These are phyloP conservation scores for Begonia fuchsioides DNA, from an alignment of 306 rosid species.

Conservation along the genomic window DNA sequence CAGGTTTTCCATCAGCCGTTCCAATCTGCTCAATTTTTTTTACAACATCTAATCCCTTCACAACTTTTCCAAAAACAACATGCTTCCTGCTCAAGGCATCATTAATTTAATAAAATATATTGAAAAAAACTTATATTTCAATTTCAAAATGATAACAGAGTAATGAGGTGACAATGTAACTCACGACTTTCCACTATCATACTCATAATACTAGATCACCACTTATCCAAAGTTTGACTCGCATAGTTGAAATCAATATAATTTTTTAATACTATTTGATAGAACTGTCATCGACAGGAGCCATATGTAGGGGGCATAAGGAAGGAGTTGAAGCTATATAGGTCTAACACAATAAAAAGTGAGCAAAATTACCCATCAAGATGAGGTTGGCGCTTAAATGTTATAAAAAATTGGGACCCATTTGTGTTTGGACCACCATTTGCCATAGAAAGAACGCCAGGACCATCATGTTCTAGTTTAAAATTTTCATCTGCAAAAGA, in stretches of 20 bases:
- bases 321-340: not conserved
- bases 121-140: no score
- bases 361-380: slow-evolving; percentile 62
- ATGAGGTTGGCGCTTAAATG: slow-evolving; percentile 77
- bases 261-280: no score
- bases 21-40: slow-evolving; percentile 73
- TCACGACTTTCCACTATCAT: no score
- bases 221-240: no score
- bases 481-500: slow-evolving; percentile 79
- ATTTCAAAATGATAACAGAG: no score
- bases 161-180: no score
- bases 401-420: slow-evolving; percentile 92
- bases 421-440: slow-evolving; percentile 90
- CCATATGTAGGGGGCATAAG: not conserved
- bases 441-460: slow-evolving; percentile 93
- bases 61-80: slow-evolving; percentile 88
- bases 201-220: no score
- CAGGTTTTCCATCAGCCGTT: slow-evolving; percentile 71
- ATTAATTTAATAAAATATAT: not conserved
- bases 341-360: slow-evolving; percentile 6
- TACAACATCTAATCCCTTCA: slow-evolving; percentile 53
- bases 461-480: slow-evolving; percentile 62
- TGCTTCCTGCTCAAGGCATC: slow-evolving; percentile 59
- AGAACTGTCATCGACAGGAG: no score
- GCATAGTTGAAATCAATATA: no score